Percentiles rank a stretch among this genome's conserved stretches.
Evolutionary conservation across 2,329 filamentous ascomycete genomes (phyloP).

Genomic region (Stemphylium lycopersici): DNA sequence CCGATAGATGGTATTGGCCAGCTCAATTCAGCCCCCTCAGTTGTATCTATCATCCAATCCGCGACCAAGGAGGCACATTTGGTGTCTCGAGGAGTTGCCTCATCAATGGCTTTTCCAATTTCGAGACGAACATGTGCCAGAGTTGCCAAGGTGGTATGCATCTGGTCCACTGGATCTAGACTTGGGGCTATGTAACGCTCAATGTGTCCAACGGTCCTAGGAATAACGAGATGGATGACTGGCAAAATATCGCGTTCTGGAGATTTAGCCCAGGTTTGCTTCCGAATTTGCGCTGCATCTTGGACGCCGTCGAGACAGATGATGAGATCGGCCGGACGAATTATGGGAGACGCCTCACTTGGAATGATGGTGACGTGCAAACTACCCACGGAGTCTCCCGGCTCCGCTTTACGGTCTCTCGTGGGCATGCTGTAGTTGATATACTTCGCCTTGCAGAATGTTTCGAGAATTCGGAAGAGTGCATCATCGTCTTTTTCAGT

Average conservation of each 20-base stretch:
- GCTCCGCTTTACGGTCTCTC: slow-evolving; percentile 17
- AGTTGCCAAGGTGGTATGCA: slow-evolving; percentile 48
- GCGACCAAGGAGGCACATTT: slow-evolving; percentile 37
- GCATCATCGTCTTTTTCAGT: slow-evolving; percentile 28
- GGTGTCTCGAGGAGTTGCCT: slow-evolving; percentile 31
- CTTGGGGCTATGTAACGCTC: slow-evolving; percentile 45
- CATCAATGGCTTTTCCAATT: slow-evolving; percentile 42
- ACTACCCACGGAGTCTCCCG: slow-evolving; percentile 14
- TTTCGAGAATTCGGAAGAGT: slow-evolving; percentile 36
- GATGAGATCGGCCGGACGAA: slow-evolving; percentile 46
- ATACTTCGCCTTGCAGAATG: slow-evolving; percentile 29
- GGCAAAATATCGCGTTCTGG: slow-evolving; percentile 28
- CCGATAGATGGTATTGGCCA: slow-evolving; percentile 44
- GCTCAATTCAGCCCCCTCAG: slow-evolving; percentile 7
- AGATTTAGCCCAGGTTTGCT: slow-evolving; percentile 33
- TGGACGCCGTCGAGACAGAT: slow-evolving; percentile 50
- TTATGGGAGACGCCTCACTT: slow-evolving; percentile 23
- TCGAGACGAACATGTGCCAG: slow-evolving; percentile 39
- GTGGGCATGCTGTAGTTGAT: slow-evolving; percentile 36
- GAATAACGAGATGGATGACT: slow-evolving; percentile 50
- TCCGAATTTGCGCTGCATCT: slow-evolving; percentile 30
- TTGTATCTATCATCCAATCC: slow-evolving; percentile 25
- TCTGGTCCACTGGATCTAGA: slow-evolving; percentile 25
- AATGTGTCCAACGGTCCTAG: slow-evolving; percentile 53
- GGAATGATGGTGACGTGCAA: slow-evolving; percentile 48